Conservation (phyloP, 768 basidiomycete genomes). For the Xanthoconium stramineum region DNA sequence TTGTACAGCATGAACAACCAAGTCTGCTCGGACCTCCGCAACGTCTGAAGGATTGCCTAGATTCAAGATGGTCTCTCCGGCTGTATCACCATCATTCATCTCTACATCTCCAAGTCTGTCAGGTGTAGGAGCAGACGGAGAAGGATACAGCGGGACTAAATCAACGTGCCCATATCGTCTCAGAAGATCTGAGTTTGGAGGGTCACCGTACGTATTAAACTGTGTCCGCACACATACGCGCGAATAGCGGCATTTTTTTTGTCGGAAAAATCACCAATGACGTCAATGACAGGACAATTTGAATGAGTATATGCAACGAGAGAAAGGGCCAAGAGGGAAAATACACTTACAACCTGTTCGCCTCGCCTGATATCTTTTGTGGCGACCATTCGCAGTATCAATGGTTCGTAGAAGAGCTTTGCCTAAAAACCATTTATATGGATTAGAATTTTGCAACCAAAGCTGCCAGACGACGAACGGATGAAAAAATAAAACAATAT, state of each 20-base stretch:
- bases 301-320: too few species aligned
- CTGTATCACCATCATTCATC: slow-evolving; percentile 13
- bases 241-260: not conserved
- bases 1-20: slow-evolving; percentile 47
- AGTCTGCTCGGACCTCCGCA: slow-evolving; percentile 73
- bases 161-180: slow-evolving; percentile 94
- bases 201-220: slow-evolving; percentile 97
- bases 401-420: slow-evolving; percentile 77
- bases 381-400: slow-evolving; percentile 71
- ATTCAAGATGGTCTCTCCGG: slow-evolving; percentile 12
- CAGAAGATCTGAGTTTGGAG: slow-evolving; percentile 90
- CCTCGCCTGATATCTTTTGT: slow-evolving; percentile 72
- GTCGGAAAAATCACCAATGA: not conserved
- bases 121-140: not conserved
- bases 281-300: too few species aligned
- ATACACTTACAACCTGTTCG: slow-evolving; percentile 76
- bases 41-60: slow-evolving; percentile 75
- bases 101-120: slow-evolving; percentile 6
- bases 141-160: slow-evolving; percentile 52
- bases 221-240: slow-evolving; percentile 25
- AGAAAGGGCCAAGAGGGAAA: not conserved
- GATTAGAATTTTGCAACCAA: not conserved
- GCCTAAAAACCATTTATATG: slow-evolving; percentile 47
- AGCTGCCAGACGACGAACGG: not conserved
- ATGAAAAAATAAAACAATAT: not conserved